Percentiles rank a stretch among this genome's conserved stretches.
Conservation (phyloP, 768 basidiomycete genomes). For the Tricholomella constricta region DNA sequence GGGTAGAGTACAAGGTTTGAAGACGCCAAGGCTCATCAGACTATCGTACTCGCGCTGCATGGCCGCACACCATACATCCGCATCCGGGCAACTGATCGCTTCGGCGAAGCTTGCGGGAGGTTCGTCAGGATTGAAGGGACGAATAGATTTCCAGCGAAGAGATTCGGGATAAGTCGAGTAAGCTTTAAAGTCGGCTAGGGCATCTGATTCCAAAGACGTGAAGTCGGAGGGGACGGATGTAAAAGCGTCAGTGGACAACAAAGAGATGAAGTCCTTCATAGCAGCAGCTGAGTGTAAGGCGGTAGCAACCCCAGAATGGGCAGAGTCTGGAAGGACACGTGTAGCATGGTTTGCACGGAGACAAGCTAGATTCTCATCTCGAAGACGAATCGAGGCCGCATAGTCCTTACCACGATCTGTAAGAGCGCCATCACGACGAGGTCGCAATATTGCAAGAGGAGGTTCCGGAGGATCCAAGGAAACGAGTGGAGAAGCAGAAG, state of each 20-base stretch:
- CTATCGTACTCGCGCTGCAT: too few relatives aligned
- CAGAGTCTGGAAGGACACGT: neutral
- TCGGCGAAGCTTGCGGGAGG: constrained; percentile 20
- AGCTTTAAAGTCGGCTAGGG: neutral
- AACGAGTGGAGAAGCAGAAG: neutral
- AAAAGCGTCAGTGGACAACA: neutral
- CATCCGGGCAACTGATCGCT: constrained; percentile 20
- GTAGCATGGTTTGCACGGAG: neutral
- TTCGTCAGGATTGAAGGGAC: constrained; percentile 1
- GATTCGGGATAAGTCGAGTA: neutral
- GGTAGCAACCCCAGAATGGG: too few relatives aligned
- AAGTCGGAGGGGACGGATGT: neutral
- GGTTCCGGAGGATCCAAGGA: too few relatives aligned
- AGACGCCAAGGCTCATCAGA: too few relatives aligned
- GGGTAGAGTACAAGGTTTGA: constrained; percentile 27
- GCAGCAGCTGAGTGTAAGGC: too few relatives aligned
- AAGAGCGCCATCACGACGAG: neutral
- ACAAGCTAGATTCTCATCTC: too few relatives aligned
- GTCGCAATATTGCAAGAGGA: too few relatives aligned
- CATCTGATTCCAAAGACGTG: neutral
- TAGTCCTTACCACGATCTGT: too few relatives aligned
- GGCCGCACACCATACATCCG: too few relatives aligned
- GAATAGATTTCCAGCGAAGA: neutral
- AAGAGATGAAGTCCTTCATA: neutral
- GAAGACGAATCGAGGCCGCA: too few relatives aligned